A percentile compares a stretch with the other conserved stretches of the same genome.
Conservation (phyloP, 257 asterid genomes). For the Gynochthodes officinalis region DNA sequence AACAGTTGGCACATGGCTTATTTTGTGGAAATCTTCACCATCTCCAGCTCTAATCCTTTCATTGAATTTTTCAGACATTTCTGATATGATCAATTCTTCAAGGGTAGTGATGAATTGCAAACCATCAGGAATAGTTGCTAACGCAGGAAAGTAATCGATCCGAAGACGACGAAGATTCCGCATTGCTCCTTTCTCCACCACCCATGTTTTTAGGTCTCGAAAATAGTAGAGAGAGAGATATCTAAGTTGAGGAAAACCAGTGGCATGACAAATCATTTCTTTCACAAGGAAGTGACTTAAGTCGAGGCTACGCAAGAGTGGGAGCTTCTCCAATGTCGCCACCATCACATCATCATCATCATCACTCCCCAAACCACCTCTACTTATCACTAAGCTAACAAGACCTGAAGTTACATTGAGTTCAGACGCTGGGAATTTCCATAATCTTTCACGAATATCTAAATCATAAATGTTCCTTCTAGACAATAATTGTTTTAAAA, state of each 20-base stretch:
- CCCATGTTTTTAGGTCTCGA: conserved; percentile 11
- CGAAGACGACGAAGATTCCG: conserved; percentile 1
- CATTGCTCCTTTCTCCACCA: conserved; percentile 21
- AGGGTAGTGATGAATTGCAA: neutral
- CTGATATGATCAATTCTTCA: too few relatives aligned
- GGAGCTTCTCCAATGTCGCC: conserved; percentile 14
- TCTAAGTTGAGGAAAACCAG: conserved; percentile 12
- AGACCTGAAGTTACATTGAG: neutral
- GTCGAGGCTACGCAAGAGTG: conserved; percentile 2
- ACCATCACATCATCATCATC: neutral
- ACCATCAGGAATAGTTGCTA: conserved; percentile 13
- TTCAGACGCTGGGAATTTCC: neutral
- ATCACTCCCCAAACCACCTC: neutral
- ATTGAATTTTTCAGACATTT: too few relatives aligned
- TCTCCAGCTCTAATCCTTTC: too few relatives aligned
- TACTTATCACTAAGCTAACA: neutral
- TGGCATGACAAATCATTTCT: conserved; percentile 7
- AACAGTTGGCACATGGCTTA: too few relatives aligned
- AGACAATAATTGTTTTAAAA: neutral
- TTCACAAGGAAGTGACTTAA: neutral
- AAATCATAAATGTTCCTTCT: neutral
- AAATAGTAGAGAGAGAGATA: neutral
- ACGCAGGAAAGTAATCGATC: neutral
- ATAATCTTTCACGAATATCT: accelerated
- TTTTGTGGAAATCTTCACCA: too few relatives aligned